Base-by-base conservation (phyloP, 306 rosid genomes). In the Pachyrhizus erosus region DNA sequence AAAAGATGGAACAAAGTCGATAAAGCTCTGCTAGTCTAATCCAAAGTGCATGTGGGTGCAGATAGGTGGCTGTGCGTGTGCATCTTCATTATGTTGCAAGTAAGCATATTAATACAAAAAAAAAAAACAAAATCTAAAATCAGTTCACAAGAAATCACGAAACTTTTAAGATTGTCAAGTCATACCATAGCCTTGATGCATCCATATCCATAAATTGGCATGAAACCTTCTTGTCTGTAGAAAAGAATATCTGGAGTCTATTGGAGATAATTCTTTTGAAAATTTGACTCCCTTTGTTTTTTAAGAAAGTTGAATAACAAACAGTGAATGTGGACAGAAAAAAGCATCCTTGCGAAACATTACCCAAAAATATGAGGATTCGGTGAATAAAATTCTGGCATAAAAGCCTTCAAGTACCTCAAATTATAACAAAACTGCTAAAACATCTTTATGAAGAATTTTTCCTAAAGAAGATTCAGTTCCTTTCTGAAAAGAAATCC, bases 181-280 rank as follows among this genome's bases (percentile, higher is more conserved):
- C 84, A 81, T 79, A 85, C 82, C 87, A 73, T 83, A 52, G 77
- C 84, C 58, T 62, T 42, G 74, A 86, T 48, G 88, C 77, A 87
- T 74, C 89, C 80, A 85, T 85, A 77, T 72, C 64, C 86, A 69
- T 87, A 71, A 84, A 73, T 80, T 74, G 42, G 82, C 79, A 54
- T 64, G 80, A 88, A 72, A 85, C 51, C 23, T 20, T 68, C 80
- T 82, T 51, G 77, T 75, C 82, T 7, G 84, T 74, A 23, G 70
- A 81, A 78, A 85, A 82, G 20, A 69, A 80, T 65, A 75, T 82
- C 24, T 24, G 65, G 65, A 49, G 48, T 42, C 83, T 72, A 80
- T 73, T 21, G 82, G 68, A 77, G 31, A 70, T 52, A 37, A 70
- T 84, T 83, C 72, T 80, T 74, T 27, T 60, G 37, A 33, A 57